Evolutionary conservation across 495 filamentous ascomycete species (phyloP).

Genomic region (Neurospora terricola): DNA sequence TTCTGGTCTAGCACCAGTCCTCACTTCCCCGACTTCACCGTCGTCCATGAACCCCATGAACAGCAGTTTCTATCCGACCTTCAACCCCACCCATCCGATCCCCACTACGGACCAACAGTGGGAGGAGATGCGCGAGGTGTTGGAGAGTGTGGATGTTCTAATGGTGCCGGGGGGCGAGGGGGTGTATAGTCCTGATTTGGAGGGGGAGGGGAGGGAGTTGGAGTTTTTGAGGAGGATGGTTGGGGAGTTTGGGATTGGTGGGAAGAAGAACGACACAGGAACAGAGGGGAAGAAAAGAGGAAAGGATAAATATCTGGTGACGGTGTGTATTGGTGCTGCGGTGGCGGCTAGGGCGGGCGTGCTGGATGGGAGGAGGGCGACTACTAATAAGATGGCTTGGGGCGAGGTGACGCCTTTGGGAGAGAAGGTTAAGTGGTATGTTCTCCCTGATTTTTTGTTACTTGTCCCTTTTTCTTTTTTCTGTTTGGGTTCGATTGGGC

Average conservation of each 20-base stretch:
- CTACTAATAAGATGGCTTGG: slow-evolving; percentile 52
- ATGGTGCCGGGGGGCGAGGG: slow-evolving; percentile 45
- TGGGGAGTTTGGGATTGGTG: neutral
- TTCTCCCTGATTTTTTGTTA: neutral
- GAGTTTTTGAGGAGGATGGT: slow-evolving; percentile 28
- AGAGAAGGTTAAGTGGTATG: slow-evolving; percentile 12
- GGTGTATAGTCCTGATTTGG: neutral
- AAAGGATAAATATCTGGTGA: slow-evolving; percentile 37
- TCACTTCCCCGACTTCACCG: slow-evolving; percentile 19
- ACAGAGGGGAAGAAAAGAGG: neutral
- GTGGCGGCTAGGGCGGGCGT: slow-evolving; percentile 39
- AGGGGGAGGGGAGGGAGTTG: neutral
- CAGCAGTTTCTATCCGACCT: slow-evolving; percentile 22
- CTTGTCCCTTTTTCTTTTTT: neutral
- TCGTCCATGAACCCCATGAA: slow-evolving; percentile 9
- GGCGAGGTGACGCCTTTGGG: slow-evolving; percentile 9
- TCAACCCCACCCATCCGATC: slow-evolving; percentile 46
- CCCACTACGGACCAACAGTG: neutral
- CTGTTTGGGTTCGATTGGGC: neutral
- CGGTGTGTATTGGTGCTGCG: slow-evolving; percentile 41
- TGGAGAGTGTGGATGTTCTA: slow-evolving; percentile 40
- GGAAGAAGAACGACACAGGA: neutral
- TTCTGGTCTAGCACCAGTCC: slow-evolving; percentile 32
- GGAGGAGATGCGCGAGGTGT: slow-evolving; percentile 1
- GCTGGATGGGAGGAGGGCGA: slow-evolving; percentile 39